Percentiles rank a stretch among this genome's conserved stretches.
Conservation (phyloP, 805 yeast genomes). For the Yarrowia alimentaria region DNA sequence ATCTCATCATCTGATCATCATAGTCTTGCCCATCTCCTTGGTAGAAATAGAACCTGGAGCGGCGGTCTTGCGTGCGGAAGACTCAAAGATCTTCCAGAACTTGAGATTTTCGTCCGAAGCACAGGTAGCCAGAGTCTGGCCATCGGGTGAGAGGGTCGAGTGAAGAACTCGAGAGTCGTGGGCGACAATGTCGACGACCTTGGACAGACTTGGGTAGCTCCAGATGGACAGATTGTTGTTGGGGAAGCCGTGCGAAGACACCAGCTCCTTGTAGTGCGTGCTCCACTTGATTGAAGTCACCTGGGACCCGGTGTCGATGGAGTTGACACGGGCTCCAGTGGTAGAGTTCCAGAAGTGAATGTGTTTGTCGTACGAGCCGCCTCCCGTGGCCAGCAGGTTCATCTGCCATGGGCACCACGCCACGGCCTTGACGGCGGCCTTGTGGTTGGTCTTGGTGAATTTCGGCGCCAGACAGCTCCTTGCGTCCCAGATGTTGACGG, state of each 20-base stretch:
- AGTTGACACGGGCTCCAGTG: constrained; percentile 80
- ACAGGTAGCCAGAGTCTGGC: constrained; percentile 84
- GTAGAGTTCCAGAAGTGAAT: constrained; percentile 95
- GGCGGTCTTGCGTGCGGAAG: constrained; percentile 42
- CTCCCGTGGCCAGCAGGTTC: constrained; percentile 90
- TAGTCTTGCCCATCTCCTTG: constrained; percentile 51
- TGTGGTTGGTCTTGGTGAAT: constrained; percentile 74
- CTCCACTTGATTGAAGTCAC: constrained; percentile 96
- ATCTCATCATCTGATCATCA: no score
- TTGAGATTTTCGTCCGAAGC: constrained; percentile 96
- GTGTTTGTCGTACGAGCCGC: constrained; percentile 85
- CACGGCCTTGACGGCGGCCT: constrained; percentile 92
- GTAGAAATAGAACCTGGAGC: constrained; percentile 39
- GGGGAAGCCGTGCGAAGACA: constrained; percentile 93
- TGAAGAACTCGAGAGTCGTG: constrained; percentile 86
- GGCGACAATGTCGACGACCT: constrained; percentile 87
- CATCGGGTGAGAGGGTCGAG: constrained; percentile 86
- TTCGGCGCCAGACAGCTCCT: constrained; percentile 60
- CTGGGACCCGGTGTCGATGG: constrained; percentile 90
- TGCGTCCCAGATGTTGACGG: constrained; percentile 91
- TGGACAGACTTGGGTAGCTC: constrained; percentile 79
- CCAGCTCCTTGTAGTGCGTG: constrained; percentile 58
- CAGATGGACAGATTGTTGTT: constrained; percentile 78
- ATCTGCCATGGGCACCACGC: constrained; percentile 91
- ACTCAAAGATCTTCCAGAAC: constrained; percentile 88